phyloP scores from a whole-genome alignment of 306 rosid species.

The Gastrolobium villosum region DNA sequence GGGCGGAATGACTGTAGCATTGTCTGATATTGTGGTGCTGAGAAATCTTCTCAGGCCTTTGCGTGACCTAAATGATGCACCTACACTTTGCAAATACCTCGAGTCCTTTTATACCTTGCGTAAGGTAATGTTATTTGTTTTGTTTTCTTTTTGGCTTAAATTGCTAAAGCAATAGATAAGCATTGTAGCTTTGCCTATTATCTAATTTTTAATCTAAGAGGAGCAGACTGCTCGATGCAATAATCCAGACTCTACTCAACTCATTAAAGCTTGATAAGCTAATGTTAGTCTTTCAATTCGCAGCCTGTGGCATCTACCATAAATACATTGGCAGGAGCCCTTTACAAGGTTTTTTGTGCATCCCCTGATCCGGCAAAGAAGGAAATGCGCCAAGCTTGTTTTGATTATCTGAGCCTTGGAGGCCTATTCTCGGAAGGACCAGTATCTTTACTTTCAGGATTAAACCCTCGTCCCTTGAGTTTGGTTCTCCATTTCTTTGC shows the following conservation, averaged over 20 bases:
- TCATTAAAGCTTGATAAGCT: slow-evolving; percentile 2
- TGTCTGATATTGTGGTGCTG: slow-evolving; percentile 93
- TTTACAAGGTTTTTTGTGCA: slow-evolving; percentile 91
- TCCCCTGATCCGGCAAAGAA: slow-evolving; percentile 96
- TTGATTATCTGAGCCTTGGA: slow-evolving; percentile 96
- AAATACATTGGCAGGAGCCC: slow-evolving; percentile 96
- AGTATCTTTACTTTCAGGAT: slow-evolving; percentile 86
- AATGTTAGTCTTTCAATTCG: slow-evolving; percentile 45
- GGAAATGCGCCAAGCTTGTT: slow-evolving; percentile 99
- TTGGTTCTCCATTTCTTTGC: slow-evolving; percentile 98
- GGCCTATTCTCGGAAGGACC: slow-evolving; percentile 94
- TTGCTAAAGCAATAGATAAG: slow-evolving; percentile 8
- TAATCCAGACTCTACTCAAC: slow-evolving; percentile 7
- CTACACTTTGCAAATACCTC: slow-evolving; percentile 89
- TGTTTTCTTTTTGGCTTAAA: neutral
- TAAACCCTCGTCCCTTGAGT: slow-evolving; percentile 94
- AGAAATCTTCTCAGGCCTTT: slow-evolving; percentile 90
- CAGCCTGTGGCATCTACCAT: slow-evolving; percentile 99
- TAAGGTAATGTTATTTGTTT: slow-evolving; percentile 63
- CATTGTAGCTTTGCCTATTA: neutral
- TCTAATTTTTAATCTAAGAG: neutral
- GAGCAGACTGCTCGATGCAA: slow-evolving; percentile 6
- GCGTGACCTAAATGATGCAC: slow-evolving; percentile 77
- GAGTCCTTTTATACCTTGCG: slow-evolving; percentile 95
- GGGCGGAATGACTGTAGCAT: slow-evolving; percentile 98